Evolutionary conservation across 805 yeast genomes (phyloP).

Genomic region (Ogataea chonburiensis): DNA sequence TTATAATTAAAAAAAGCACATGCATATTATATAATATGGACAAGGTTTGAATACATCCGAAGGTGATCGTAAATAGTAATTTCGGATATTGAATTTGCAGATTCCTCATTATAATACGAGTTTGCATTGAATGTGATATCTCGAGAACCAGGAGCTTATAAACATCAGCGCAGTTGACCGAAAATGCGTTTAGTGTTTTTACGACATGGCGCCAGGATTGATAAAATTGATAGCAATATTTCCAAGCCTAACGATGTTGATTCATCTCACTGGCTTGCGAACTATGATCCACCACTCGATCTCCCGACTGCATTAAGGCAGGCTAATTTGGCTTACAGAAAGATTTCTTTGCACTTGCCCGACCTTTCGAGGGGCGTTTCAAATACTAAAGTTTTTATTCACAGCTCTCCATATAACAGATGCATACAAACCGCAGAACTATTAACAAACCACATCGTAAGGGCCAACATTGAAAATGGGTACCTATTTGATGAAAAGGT

Average conservation of each 20-base stretch:
- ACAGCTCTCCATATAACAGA: constrained; percentile 44
- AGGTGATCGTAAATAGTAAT: too few relatives aligned
- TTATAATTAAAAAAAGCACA: constrained; percentile 5
- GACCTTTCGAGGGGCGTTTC: constrained; percentile 4
- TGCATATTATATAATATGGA: too few relatives aligned
- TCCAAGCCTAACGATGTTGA: constrained; percentile 14
- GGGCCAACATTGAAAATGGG: too few relatives aligned
- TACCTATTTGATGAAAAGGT: neutral
- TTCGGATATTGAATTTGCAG: too few relatives aligned
- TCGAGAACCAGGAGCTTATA: too few relatives aligned
- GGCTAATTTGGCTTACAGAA: constrained; percentile 30
- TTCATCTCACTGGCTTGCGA: constrained; percentile 34
- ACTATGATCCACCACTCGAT: constrained; percentile 38
- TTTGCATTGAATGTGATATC: too few relatives aligned
- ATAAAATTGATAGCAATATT: too few relatives aligned
- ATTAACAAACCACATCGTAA: constrained; percentile 26
- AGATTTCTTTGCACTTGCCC: constrained; percentile 26
- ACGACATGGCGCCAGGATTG: constrained; percentile 35
- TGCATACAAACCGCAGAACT: constrained; percentile 43
- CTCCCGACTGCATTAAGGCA: constrained; percentile 24
- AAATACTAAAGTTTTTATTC: constrained; percentile 29
- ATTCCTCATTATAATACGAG: too few relatives aligned
- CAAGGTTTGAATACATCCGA: too few relatives aligned
- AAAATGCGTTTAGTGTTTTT: constrained; percentile 35
- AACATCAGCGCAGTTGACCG: too few relatives aligned